These are phyloP conservation scores for Inonotus hispidus DNA, from an alignment of 1,284 basidiomycete species.

Conservation along the genomic window DNA sequence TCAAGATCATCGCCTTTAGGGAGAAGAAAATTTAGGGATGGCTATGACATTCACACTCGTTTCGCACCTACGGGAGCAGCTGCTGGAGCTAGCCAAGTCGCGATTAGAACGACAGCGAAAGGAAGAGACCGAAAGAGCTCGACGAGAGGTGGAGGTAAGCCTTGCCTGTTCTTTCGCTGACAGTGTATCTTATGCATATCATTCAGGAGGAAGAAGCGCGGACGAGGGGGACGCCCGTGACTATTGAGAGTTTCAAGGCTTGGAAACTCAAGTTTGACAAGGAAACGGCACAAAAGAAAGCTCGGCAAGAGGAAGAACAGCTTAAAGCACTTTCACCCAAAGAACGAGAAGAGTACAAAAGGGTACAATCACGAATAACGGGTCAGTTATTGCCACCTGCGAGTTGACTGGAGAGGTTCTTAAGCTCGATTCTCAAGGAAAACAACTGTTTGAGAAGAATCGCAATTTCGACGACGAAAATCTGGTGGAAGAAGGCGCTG, in stretches of 20 bases:
- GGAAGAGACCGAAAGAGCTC: constrained; percentile 68
- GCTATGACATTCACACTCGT: constrained; percentile 97
- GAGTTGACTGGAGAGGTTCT: not conserved
- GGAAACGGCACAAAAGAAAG: constrained; percentile 56
- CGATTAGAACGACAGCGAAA: constrained; percentile 54
- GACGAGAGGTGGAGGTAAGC: constrained; percentile 69
- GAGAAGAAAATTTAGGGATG: constrained; percentile 89
- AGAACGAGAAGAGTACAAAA: constrained; percentile 87
- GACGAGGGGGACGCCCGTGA: constrained; percentile 88
- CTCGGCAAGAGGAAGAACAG: constrained; percentile 77
- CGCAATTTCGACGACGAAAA: constrained; percentile 65
- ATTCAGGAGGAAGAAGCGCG: constrained; percentile 82
- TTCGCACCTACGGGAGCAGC: constrained; percentile 77
- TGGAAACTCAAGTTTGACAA: constrained; percentile 82
- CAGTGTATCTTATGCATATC: not conserved
- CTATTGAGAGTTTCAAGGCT: constrained; percentile 68
- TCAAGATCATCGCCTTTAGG: constrained; percentile 41
- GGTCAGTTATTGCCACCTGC: constrained; percentile 42
- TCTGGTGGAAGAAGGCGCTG: constrained; percentile 75
- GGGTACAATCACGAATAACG: constrained; percentile 54
- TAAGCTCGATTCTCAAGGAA: constrained; percentile 44
- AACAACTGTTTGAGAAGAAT: constrained; percentile 85
- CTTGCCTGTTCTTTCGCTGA: constrained; percentile 4
- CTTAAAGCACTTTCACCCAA: constrained; percentile 72
- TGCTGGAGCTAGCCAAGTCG: constrained; percentile 58